A percentile compares a stretch with the other conserved stretches of the same genome.
These are phyloP conservation scores for Ailanthus altissimus DNA, from an alignment of 345 rosid genomes.

Conservation along the genomic window DNA sequence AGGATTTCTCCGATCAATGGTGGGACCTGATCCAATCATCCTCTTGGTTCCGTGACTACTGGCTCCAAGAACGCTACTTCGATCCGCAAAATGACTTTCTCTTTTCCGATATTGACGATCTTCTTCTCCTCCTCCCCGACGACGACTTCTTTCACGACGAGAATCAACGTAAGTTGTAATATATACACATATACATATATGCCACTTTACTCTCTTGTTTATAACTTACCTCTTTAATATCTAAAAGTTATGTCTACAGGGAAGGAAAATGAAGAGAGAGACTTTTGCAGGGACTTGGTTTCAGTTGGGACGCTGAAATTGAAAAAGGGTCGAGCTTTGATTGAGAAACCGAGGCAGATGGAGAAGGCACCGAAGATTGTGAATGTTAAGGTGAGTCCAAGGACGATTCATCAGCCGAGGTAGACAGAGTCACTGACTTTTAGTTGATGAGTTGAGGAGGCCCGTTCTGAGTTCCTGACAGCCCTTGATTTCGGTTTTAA, in stretches of 20 bases:
- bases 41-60: conserved; percentile 69
- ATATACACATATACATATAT: neutral
- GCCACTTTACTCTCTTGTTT: neutral
- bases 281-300: conserved; percentile 35
- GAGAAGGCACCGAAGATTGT: conserved; percentile 61
- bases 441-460: neutral
- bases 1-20: conserved; percentile 78
- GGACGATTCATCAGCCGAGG: conserved; percentile 67
- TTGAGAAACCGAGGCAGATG: conserved; percentile 33
- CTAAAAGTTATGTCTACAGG: conserved; percentile 22
- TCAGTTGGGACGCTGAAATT: conserved; percentile 40
- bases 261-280: conserved; percentile 27
- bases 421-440: conserved; percentile 17
- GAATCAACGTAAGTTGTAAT: conserved; percentile 21
- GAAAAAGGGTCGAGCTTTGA: conserved; percentile 32
- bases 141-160: conserved; percentile 37
- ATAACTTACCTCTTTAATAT: no score
- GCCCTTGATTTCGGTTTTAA: neutral
- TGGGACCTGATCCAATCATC: conserved; percentile 63
- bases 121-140: conserved; percentile 30
- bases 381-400: conserved; percentile 55
- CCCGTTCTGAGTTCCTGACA: neutral
- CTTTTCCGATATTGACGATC: conserved; percentile 23
- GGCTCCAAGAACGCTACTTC: conserved; percentile 62
- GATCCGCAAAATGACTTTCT: conserved; percentile 42